These are phyloP conservation scores for Annulohypoxylon bovei DNA, from an alignment of 495 filamentous ascomycete species.

Conservation along the genomic window DNA sequence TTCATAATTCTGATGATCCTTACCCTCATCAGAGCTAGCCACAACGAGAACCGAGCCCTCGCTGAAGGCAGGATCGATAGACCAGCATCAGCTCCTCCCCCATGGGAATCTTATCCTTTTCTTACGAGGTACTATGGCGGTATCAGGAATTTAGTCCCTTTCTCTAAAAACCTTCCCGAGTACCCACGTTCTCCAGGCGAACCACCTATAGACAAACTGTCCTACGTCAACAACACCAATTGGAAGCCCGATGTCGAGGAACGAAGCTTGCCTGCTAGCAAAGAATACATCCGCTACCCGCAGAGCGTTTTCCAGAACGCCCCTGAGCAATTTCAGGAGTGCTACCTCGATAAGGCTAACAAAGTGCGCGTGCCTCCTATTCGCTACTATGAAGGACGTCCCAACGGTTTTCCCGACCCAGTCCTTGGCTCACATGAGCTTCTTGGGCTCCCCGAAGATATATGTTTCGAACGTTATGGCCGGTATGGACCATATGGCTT, in stretches of 20 bases:
- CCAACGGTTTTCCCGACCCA: slow-evolving; percentile 82
- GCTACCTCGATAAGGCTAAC: slow-evolving; percentile 74
- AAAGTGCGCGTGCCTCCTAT: slow-evolving; percentile 71
- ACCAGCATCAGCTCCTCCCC: slow-evolving; percentile 66
- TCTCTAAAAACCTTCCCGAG: slow-evolving; percentile 73
- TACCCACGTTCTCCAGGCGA: slow-evolving; percentile 72
- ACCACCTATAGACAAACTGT: slow-evolving; percentile 44
- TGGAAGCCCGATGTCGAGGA: slow-evolving; percentile 37
- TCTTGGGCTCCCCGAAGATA: slow-evolving; percentile 80
- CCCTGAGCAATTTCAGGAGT: slow-evolving; percentile 63
- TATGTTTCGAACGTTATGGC: slow-evolving; percentile 95
- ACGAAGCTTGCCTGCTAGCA: slow-evolving; percentile 55
- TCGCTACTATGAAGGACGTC: slow-evolving; percentile 76
- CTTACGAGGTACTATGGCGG: slow-evolving; percentile 87
- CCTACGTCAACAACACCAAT: slow-evolving; percentile 43
- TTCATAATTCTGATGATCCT: slow-evolving; percentile 78
- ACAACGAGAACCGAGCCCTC: slow-evolving; percentile 69
- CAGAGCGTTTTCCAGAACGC: slow-evolving; percentile 40
- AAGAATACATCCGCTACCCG: slow-evolving; percentile 61
- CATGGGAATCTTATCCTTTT: slow-evolving; percentile 85
- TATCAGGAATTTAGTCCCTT: slow-evolving; percentile 70
- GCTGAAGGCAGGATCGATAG: slow-evolving; percentile 62
- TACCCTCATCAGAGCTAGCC: slow-evolving; percentile 74
- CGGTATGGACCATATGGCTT: slow-evolving; percentile 88
- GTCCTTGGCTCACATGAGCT: slow-evolving; percentile 84